Conservation (phyloP, 139 green algal species). For the Closterium sp. region DNA sequence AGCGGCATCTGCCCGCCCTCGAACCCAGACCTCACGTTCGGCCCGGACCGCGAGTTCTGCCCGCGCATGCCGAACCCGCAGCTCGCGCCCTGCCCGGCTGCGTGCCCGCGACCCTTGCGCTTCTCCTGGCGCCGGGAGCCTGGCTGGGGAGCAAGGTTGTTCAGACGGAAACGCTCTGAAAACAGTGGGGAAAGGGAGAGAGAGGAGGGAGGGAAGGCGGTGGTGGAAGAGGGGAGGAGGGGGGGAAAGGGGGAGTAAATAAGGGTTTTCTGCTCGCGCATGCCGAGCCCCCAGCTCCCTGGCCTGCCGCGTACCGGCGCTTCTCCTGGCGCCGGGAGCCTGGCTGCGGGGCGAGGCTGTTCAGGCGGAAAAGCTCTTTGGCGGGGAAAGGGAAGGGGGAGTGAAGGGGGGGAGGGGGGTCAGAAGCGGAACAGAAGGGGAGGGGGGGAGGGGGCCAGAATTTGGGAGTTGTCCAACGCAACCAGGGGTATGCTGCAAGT, state of each 20-base stretch:
- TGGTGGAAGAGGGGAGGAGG: background rate
- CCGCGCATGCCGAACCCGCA: slow-evolving; percentile 95
- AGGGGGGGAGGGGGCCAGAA: background rate
- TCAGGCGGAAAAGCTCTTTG: slow-evolving; percentile 72
- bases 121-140: slow-evolving; percentile 73
- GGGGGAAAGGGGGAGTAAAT: background rate
- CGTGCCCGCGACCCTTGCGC: slow-evolving; percentile 91
- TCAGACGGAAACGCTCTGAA: slow-evolving; percentile 73
- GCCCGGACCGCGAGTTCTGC: slow-evolving; percentile 90
- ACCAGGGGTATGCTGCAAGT: background rate
- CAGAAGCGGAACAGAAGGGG: background rate
- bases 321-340: slow-evolving; percentile 73
- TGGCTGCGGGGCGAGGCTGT: slow-evolving; percentile 85
- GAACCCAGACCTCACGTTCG: slow-evolving; percentile 82
- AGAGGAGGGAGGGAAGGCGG: background rate
- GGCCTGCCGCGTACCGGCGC: slow-evolving; percentile 84
- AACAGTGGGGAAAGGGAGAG: background rate
- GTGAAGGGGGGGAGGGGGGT: too few species aligned
- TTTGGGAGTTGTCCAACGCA: background rate
- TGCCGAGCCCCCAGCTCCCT: slow-evolving; percentile 91
- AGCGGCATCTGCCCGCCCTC: slow-evolving; percentile 96
- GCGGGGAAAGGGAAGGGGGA: too few species aligned
- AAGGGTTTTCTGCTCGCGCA: slow-evolving; percentile 96
- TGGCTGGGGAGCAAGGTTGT: slow-evolving; percentile 85
- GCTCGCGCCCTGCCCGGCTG: slow-evolving; percentile 85